phyloP scores from a whole-genome alignment of 306 rosid genomes.

The Lathyrus aphaca region DNA sequence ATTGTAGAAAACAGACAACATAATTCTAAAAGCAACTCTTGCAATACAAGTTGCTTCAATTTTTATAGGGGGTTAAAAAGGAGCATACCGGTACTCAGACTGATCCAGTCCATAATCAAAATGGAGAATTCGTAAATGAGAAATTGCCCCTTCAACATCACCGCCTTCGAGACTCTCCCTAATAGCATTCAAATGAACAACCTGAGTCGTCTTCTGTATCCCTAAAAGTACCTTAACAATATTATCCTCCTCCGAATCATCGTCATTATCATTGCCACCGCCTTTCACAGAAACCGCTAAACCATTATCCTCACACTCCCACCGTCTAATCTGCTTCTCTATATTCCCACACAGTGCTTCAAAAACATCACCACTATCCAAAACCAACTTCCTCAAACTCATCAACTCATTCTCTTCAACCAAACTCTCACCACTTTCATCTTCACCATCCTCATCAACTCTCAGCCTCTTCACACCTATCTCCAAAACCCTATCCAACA shows the following conservation, averaged over 20 bases:
- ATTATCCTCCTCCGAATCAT: conserved; percentile 48
- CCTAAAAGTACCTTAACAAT: conserved; percentile 50
- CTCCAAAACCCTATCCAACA: conserved; percentile 67
- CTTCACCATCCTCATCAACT: conserved; percentile 47
- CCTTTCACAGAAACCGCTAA: conserved; percentile 51
- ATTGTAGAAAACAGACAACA: background rate
- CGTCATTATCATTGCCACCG: conserved; percentile 48
- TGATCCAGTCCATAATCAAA: conserved; percentile 70
- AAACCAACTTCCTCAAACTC: conserved; percentile 62
- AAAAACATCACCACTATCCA: conserved; percentile 65
- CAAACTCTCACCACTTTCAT: conserved; percentile 31
- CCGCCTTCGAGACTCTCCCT: conserved; percentile 58
- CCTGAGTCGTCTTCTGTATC: conserved; percentile 69
- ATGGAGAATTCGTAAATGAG: conserved; percentile 74
- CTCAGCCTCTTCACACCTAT: conserved; percentile 73
- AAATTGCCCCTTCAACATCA: conserved; percentile 58
- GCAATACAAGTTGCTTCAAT: background rate
- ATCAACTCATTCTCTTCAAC: conserved; percentile 65
- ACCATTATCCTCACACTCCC: conserved; percentile 60
- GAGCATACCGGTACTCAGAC: conserved; percentile 81
- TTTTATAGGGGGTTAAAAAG: background rate
- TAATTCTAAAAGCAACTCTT: conserved; percentile 25
- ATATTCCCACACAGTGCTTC: conserved; percentile 75
- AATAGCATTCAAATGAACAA: conserved; percentile 75
- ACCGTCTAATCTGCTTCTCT: conserved; percentile 60